Evolutionary conservation across 805 yeast species (phyloP).

Genomic region (Metschnikowia drakensbergensis): DNA sequence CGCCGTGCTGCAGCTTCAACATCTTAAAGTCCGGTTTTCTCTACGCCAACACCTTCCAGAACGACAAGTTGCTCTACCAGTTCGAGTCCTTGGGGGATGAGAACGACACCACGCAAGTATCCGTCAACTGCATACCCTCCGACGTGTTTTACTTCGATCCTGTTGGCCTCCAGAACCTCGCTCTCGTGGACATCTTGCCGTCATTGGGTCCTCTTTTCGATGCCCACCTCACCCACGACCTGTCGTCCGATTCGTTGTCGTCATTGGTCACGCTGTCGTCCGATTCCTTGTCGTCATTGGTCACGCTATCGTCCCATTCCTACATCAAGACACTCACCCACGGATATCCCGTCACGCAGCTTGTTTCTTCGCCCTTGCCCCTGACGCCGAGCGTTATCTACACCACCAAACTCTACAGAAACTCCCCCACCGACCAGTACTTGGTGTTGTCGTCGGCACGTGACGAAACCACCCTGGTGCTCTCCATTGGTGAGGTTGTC

Average conservation of each 20-base stretch:
- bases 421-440: constrained; percentile 54
- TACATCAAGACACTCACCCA: constrained; percentile 47
- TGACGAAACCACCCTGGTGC: constrained; percentile 62
- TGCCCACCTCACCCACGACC: constrained; percentile 10
- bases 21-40: constrained; percentile 75
- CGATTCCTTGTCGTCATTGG: constrained; percentile 9
- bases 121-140: background rate
- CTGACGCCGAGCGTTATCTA: constrained; percentile 56
- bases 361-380: constrained; percentile 78
- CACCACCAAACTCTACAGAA: constrained; percentile 49
- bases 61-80: constrained; percentile 69
- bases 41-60: constrained; percentile 59
- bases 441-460: constrained; percentile 57
- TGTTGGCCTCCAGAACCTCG: constrained; percentile 50
- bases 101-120: constrained; percentile 25
- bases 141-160: constrained; percentile 21
- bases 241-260: constrained; percentile 1
- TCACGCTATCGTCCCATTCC: constrained; percentile 39
- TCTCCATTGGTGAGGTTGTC: constrained; percentile 75
- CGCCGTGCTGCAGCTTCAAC: constrained; percentile 50
- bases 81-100: constrained; percentile 71
- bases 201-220: constrained; percentile 51
- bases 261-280: constrained; percentile 7
- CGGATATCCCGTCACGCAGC: constrained; percentile 56
- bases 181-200: constrained; percentile 49